phyloP scores from a whole-genome alignment of 805 yeast species.

The Metschnikowia lochheadii region DNA sequence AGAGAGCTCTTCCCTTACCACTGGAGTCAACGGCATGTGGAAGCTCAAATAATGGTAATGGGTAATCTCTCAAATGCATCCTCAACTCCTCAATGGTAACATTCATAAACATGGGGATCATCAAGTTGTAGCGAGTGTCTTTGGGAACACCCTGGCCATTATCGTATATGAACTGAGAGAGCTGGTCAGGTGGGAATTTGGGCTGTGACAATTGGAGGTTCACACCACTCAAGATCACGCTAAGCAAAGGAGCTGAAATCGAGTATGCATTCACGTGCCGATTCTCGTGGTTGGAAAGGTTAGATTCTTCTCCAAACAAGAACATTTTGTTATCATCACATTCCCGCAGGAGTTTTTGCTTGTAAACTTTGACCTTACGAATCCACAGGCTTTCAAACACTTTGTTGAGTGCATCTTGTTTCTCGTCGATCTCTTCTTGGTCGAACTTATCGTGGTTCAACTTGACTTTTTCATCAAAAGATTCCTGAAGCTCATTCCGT shows the following conservation, averaged over 20 bases:
- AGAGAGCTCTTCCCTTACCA: constrained; percentile 22
- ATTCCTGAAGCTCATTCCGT: constrained; percentile 26
- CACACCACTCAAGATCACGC: constrained; percentile 27
- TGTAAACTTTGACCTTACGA: constrained; percentile 50
- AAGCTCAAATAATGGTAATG: constrained; percentile 73
- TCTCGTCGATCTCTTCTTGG: constrained; percentile 2
- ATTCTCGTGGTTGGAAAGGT: constrained; percentile 17
- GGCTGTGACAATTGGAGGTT: constrained; percentile 25
- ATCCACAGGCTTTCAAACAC: constrained; percentile 52
- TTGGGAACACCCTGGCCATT: constrained; percentile 82
- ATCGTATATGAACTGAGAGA: constrained; percentile 60
- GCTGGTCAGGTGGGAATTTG: constrained; percentile 27
- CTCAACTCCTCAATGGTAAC: constrained; percentile 58
- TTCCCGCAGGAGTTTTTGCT: constrained; percentile 15
- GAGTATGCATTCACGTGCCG: constrained; percentile 28
- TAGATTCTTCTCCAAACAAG: constrained; percentile 34
- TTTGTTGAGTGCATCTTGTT: constrained; percentile 6
- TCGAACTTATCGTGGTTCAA: not conserved
- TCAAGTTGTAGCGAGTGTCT: constrained; percentile 61
- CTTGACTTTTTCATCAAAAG: constrained; percentile 17
- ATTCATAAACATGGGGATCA: constrained; percentile 61
- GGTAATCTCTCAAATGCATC: constrained; percentile 78
- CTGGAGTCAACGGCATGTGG: constrained; percentile 41
- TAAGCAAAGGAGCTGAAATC: constrained; percentile 33
- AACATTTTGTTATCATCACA: constrained; percentile 20